These are phyloP conservation scores for Quercus tomentella DNA, from an alignment of 331 rosid genomes.

Conservation along the genomic window DNA sequence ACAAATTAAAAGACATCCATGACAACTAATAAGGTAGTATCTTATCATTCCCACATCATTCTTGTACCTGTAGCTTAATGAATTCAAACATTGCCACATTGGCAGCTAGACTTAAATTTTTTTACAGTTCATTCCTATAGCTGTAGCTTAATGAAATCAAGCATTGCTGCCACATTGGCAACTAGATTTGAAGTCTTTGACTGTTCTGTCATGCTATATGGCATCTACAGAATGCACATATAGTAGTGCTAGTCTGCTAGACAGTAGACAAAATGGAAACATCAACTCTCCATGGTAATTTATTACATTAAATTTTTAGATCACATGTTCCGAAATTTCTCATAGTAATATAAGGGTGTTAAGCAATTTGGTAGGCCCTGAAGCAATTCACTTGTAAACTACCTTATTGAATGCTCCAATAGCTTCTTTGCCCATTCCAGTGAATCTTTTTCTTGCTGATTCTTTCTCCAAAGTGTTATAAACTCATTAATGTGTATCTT, in stretches of 20 bases:
- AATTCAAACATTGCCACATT: no score
- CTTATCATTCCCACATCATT: no score
- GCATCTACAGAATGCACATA: no score
- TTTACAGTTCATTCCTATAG: background rate
- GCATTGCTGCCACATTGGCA: background rate
- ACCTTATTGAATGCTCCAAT: constrained; percentile 83
- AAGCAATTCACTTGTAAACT: constrained; percentile 95
- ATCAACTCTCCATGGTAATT: background rate
- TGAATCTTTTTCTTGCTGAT: constrained; percentile 38
- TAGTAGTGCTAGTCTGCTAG: background rate
- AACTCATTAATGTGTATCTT: constrained; percentile 86
- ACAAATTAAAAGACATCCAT: background rate
- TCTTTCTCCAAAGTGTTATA: constrained; percentile 46
- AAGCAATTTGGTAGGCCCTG: constrained; percentile 94
- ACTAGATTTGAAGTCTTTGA: background rate
- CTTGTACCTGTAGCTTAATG: no score
- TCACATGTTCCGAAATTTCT: background rate
- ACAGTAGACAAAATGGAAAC: background rate
- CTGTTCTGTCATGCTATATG: background rate
- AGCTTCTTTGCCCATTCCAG: constrained; percentile 90
- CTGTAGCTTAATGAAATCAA: background rate
- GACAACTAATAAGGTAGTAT: no score
- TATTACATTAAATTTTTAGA: background rate
- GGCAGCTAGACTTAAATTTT: no score
- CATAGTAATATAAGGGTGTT: background rate